These are phyloP conservation scores for Orbilia ellipsospora DNA, from an alignment of 2,329 filamentous ascomycete genomes.

Conservation along the genomic window DNA sequence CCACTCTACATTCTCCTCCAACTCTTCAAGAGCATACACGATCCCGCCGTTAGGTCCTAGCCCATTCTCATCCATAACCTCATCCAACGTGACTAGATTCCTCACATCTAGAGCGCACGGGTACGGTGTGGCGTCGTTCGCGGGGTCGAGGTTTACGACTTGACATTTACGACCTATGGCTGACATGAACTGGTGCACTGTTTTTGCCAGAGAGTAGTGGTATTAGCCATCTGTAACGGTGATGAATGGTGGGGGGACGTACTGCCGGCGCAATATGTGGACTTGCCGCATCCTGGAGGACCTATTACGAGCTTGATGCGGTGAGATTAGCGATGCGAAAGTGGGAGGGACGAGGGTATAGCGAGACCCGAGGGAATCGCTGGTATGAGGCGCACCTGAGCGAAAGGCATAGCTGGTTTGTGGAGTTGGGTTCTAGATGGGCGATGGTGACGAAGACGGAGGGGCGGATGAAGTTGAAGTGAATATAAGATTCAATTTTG, in stretches of 20 bases:
- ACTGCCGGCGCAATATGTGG: constrained; percentile 97
- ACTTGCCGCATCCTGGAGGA: constrained; percentile 95
- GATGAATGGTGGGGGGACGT: constrained; percentile 60
- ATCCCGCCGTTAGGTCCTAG: constrained; percentile 93
- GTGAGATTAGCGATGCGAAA: constrained; percentile 32
- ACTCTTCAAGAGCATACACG: constrained; percentile 91
- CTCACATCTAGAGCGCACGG: constrained; percentile 90
- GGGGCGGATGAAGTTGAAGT: no score
- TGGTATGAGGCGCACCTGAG: constrained; percentile 54
- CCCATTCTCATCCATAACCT: constrained; percentile 91
- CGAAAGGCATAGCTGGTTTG: constrained; percentile 57
- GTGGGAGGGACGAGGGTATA: background rate
- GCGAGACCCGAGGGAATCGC: background rate
- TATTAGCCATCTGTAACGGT: background rate
- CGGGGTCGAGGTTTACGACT: constrained; percentile 94
- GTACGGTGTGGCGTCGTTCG: constrained; percentile 92
- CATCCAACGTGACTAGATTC: constrained; percentile 86
- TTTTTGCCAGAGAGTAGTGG: background rate
- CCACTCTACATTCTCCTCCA: constrained; percentile 95
- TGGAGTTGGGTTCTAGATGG: background rate
- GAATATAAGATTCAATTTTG: constrained; percentile 10
- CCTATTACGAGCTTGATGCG: constrained; percentile 85
- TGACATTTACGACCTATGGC: constrained; percentile 95
- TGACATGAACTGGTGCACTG: constrained; percentile 95
- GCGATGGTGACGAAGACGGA: background rate